Percentiles rank a stretch among this genome's conserved stretches.
These are phyloP conservation scores for Astraeus odoratus DNA, from an alignment of 768 basidiomycete genomes.

Conservation along the genomic window DNA sequence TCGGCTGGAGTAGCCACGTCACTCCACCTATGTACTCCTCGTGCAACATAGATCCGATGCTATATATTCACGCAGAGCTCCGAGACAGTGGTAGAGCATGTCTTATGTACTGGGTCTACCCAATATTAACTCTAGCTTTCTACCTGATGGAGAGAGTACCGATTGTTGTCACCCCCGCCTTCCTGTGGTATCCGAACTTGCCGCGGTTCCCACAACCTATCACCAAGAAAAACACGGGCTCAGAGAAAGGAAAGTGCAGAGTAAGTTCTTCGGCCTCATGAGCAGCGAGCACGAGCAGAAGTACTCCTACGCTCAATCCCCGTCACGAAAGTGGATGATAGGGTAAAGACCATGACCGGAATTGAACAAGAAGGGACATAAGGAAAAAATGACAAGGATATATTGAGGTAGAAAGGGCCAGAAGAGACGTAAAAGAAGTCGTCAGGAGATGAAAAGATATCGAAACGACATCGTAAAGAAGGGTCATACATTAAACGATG, in stretches of 20 bases:
- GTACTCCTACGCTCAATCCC: slow-evolving; percentile 23
- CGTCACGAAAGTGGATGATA: slow-evolving; percentile 13
- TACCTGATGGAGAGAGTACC: slow-evolving; percentile 2
- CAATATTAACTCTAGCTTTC: slow-evolving; percentile 11
- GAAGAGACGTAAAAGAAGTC: slow-evolving; percentile 23
- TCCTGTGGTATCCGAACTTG: slow-evolving; percentile 30
- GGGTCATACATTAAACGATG: slow-evolving; percentile 56
- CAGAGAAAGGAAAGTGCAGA: slow-evolving; percentile 7
- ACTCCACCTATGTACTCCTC: not conserved
- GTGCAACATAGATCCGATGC: slow-evolving; percentile 10
- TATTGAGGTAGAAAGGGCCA: slow-evolving; percentile 26
- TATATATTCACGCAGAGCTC: slow-evolving; percentile 1
- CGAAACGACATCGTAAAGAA: slow-evolving; percentile 21
- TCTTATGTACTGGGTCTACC: slow-evolving; percentile 12
- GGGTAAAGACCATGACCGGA: slow-evolving; percentile 21
- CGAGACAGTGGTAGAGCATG: slow-evolving; percentile 9
- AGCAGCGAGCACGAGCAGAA: slow-evolving; percentile 12
- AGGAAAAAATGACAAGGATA: slow-evolving; percentile 27
- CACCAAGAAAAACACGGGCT: slow-evolving; percentile 8
- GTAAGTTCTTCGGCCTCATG: slow-evolving; percentile 21
- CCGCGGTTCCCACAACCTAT: slow-evolving; percentile 23
- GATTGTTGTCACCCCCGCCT: slow-evolving; percentile 8
- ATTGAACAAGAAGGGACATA: slow-evolving; percentile 15
- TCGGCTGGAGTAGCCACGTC: not conserved
- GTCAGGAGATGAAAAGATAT: slow-evolving; percentile 29